Evolutionary conservation across 768 basidiomycete genomes (phyloP).

Genomic region (Lyophyllum decastes): DNA sequence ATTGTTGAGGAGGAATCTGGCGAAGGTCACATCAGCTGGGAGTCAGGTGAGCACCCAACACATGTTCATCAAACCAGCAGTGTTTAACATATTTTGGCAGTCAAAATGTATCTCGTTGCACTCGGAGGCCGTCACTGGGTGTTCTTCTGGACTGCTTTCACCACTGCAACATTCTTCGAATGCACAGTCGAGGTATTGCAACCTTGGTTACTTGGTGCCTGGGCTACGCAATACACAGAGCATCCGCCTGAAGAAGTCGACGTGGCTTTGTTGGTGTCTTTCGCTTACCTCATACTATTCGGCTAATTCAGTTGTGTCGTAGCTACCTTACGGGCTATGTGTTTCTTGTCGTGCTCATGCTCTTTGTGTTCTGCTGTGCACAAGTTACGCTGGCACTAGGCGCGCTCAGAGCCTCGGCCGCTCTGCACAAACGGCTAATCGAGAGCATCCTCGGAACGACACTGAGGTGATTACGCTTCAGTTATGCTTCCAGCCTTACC

Average conservation of each 20-base stretch:
- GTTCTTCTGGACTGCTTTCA: slow-evolving; percentile 32
- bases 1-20: slow-evolving; percentile 64
- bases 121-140: slow-evolving; percentile 35
- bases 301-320: neutral
- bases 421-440: slow-evolving; percentile 51
- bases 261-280: slow-evolving; percentile 33
- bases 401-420: slow-evolving; percentile 49
- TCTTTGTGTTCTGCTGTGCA: slow-evolving; percentile 29
- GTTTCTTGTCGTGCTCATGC: slow-evolving; percentile 28
- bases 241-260: slow-evolving; percentile 31
- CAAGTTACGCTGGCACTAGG: slow-evolving; percentile 44
- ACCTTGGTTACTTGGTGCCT: slow-evolving; percentile 45
- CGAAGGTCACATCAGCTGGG: slow-evolving; percentile 57
- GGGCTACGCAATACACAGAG: slow-evolving; percentile 41
- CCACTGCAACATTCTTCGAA: slow-evolving; percentile 19
- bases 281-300: too few relatives aligned
- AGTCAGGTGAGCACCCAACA: slow-evolving; percentile 28
- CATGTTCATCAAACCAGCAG: slow-evolving; percentile 13
- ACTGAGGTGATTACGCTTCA: slow-evolving; percentile 41
- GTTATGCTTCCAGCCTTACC: neutral
- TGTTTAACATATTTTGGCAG: slow-evolving; percentile 17
- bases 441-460: slow-evolving; percentile 58
- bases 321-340: slow-evolving; percentile 50
- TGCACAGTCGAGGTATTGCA: slow-evolving; percentile 27
- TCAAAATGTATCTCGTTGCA: slow-evolving; percentile 37